Conservation (phyloP, 1,139 yeast genomes). For the Blastobotrys malaysiensis region DNA sequence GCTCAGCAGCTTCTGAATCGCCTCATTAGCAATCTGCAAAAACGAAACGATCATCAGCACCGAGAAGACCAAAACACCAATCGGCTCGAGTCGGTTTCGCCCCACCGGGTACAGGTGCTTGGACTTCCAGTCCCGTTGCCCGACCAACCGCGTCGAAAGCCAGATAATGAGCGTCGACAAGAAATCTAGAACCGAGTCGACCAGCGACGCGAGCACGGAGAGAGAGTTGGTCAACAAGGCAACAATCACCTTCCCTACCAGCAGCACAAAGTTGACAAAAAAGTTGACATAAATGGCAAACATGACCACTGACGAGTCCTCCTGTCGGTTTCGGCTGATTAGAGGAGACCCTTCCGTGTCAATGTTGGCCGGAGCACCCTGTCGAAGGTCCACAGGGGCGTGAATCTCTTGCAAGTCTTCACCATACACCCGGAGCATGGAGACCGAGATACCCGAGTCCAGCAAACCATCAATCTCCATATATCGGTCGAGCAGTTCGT, state of each 20-base stretch:
- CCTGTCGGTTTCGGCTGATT: conserved; percentile 42
- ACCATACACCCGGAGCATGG: conserved; percentile 60
- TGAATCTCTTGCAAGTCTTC: conserved; percentile 36
- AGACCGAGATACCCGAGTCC: conserved; percentile 66
- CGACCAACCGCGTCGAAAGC: conserved; percentile 55
- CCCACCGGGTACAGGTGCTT: conserved; percentile 57
- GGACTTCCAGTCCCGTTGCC: conserved; percentile 48
- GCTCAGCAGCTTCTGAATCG: conserved; percentile 35
- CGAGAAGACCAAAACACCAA: conserved; percentile 71
- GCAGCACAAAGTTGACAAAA: conserved; percentile 51
- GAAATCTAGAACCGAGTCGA: conserved; percentile 70
- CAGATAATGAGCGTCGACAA: conserved; percentile 69
- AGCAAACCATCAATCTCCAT: conserved; percentile 58
- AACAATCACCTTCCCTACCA: conserved; percentile 59
- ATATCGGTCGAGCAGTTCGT: conserved; percentile 53
- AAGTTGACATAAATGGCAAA: conserved; percentile 65
- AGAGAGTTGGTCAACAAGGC: conserved; percentile 61
- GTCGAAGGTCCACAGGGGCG: conserved; percentile 26
- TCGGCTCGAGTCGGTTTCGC: conserved; percentile 65
- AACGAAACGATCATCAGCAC: conserved; percentile 67
- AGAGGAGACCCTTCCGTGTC: conserved; percentile 51
- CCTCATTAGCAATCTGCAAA: conserved; percentile 65
- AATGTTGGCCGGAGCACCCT: conserved; percentile 55
- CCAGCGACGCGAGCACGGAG: conserved; percentile 71
- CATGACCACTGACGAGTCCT: conserved; percentile 43